Conservation (phyloP, 2,329 filamentous ascomycete genomes). For the Arthrobotrys conoides region DNA sequence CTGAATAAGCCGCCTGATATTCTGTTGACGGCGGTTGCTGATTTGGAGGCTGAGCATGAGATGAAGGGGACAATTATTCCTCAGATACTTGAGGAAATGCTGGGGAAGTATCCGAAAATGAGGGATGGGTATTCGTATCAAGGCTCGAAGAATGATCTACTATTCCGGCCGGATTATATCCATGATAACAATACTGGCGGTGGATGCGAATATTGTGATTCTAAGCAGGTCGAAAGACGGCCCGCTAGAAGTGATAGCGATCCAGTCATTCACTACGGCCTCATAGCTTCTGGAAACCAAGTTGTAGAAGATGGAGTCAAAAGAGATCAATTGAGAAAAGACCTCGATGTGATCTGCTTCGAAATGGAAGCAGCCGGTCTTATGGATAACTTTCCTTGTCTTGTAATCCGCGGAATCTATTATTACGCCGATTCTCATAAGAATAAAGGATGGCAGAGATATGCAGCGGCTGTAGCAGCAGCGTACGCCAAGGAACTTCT, state of each 20-base stretch:
- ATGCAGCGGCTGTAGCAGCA: background rate
- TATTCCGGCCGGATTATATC: background rate
- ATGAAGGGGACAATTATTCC: slow-evolving; percentile 18
- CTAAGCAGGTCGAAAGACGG: background rate
- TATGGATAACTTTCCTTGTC: background rate
- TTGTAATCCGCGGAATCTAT: background rate
- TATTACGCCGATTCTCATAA: background rate
- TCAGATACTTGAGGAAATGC: background rate
- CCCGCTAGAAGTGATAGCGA: background rate
- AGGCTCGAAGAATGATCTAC: background rate
- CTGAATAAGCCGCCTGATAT: slow-evolving; percentile 35
- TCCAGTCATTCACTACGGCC: slow-evolving; percentile 14
- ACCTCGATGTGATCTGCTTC: background rate
- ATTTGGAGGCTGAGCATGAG: slow-evolving; percentile 33
- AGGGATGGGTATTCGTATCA: slow-evolving; percentile 2
- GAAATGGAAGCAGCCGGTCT: background rate
- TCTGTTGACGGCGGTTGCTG: slow-evolving; percentile 25
- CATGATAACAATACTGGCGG: background rate
- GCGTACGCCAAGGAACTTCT: background rate
- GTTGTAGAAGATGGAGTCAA: background rate
- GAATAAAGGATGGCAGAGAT: background rate
- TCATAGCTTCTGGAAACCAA: slow-evolving; percentile 2
- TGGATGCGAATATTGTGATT: slow-evolving; percentile 9
- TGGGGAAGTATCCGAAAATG: slow-evolving; percentile 14
- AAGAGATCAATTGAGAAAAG: background rate